phyloP scores from a whole-genome alignment of 805 yeast genomes.

The Candida berthetii region DNA sequence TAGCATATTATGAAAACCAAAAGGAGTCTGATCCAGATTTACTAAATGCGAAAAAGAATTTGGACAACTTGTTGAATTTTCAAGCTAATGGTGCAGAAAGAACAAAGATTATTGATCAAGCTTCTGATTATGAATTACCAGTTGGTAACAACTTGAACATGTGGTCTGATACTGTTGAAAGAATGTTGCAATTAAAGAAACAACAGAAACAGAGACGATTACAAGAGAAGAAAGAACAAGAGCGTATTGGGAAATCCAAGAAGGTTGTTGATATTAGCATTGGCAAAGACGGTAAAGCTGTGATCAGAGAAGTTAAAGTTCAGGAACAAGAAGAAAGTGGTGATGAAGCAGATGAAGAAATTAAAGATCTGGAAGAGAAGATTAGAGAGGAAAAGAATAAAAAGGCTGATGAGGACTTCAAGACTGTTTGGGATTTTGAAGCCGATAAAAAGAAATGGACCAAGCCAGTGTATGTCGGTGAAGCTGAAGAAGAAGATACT shows the following conservation, averaged over 20 bases:
- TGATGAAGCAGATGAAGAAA: conserved; percentile 23
- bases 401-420: conserved; percentile 23
- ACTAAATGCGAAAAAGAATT: conserved; percentile 60
- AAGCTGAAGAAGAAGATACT: background rate
- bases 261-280: conserved; percentile 74
- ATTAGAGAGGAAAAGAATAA: conserved; percentile 27
- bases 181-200: conserved; percentile 79
- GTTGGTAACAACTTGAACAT: conserved; percentile 47
- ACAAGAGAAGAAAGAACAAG: conserved; percentile 50
- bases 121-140: conserved; percentile 73
- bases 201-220: conserved; percentile 74
- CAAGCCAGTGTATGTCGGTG: conserved; percentile 37
- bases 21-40: conserved; percentile 50
- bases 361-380: conserved; percentile 22
- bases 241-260: conserved; percentile 67
- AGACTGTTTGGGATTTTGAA: conserved; percentile 54
- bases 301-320: conserved; percentile 42
- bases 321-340: conserved; percentile 24
- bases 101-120: conserved; percentile 88
- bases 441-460: conserved; percentile 49
- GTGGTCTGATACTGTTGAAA: conserved; percentile 83
- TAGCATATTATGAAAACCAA: conserved; percentile 35
- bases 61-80: conserved; percentile 69
- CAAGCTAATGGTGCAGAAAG: conserved; percentile 87
- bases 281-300: conserved; percentile 70